Evolutionary conservation across 306 rosid genomes (phyloP), one percentile per base, ranked within the genome.

Genomic region (Medicago lupulina): DNA sequence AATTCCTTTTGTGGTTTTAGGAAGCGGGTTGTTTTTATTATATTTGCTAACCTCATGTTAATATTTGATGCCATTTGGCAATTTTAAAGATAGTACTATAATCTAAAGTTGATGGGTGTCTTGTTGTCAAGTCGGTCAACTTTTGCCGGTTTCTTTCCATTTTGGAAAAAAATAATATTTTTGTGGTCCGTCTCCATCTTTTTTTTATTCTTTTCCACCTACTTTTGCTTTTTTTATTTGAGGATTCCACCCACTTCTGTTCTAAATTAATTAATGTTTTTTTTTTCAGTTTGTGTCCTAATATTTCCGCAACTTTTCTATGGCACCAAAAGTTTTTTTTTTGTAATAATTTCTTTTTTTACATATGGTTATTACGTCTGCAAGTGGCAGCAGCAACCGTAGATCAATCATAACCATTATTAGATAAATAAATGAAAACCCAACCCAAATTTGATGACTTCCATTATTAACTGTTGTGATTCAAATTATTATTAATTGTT

Each of bases 61-160:
- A 59, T 60, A 7, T 60, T 28, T 60, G 41, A 7, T 61, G 67
- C 67, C 67, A 61, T 61, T 61, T 61, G 67, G 21, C 67, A 61
- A 31, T n/a, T 61, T 13, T 1, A 31, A 13, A 10, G 18, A 13
- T 60, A 59, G 31, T 28, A 31, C 2, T 60, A 6, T 13, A 14
- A 14, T 31, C 2, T 28, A 28, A 55, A 31, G 19, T 31, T 31
- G 15, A 61, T 61, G 67, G 66, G 28, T 60, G 66, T 57, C 63
- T 21, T 21, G 11, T 57, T 57, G n/a, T 57, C 63, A 57, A 19
- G 11, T 57, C 5, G 38, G 64, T 21, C 34, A 28, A 58, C 8
- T 58, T 12, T 58, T 23, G 38, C 14, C 4, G 38, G 61, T 23
- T 58, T 58, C 38, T 21, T 25, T 58, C 64, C 3, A 12, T 11